Base-by-base conservation (phyloP, 2,329 filamentous ascomycete genomes). In the Ilyonectria sp. region DNA sequence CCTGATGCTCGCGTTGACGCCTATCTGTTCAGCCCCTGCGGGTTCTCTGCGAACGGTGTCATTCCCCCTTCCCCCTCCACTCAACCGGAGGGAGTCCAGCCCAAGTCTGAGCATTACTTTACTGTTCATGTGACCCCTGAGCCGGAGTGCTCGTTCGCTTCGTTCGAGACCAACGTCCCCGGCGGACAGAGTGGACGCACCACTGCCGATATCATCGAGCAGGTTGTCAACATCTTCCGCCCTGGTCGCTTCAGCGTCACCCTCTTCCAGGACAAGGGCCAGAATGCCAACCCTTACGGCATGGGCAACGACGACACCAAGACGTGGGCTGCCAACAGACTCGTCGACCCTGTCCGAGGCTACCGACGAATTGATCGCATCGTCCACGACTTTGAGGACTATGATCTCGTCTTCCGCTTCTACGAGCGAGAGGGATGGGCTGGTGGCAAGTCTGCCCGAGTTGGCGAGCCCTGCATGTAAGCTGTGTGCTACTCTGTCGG, bases 51-150 rank as follows among this genome's bases (percentile, higher is more conserved):
- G 80, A 99, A 99, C 77, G 96, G 94, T 60, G 95, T 99, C 21
- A 89, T 99, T 47, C 96, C 96, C 7, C 91, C 94, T 55, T 91
- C 93, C 0, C 84, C 88, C 15, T 84, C 73, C 4, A 54, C 62
- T 15, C 52, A 74, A 53, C 67, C 65, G n/a, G 71, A 89, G 37
- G 86, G 86, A 59, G 83, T 83, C 40, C 75, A 75, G 58, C 71
- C 72, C 67, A 86, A 85, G 59, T 84, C 88, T 4, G 92, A 90
- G 46, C 94, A 98, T 83, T 99, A 99, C 84, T 99, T 98, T 83
- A 99, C 95, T 1, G 96, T 99, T 26, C 96, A 99, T 79, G 96
- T 99, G 72, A 99, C 96, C 0, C 96, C 96, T 0, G 96, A 99
- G 86, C 94, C 95, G 15, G 91, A 97, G 77, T 99, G 95, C 86